Base-by-base conservation (phyloP, 805 yeast species). In the Suhomyces emberorum region DNA sequence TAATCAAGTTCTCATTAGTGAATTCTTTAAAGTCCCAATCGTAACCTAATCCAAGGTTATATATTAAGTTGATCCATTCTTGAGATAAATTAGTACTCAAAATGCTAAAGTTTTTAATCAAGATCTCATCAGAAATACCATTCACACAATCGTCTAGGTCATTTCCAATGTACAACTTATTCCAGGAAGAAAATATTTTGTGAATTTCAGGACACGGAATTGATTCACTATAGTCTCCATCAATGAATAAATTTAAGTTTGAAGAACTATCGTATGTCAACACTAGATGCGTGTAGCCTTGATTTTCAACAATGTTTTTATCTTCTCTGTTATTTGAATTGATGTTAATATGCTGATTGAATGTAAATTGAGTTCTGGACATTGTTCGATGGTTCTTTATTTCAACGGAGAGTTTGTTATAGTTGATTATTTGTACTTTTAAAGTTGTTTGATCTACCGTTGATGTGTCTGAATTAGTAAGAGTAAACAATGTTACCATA, bases 21-120 rank as follows among this genome's bases (percentile, higher is more conserved):
- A 59, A 51, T 7, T 66, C 71, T 29, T 60, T 55, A 35, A 50
- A 75, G 11, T 72, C 60, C 65, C 80, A 79, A n/a, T 59, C 59
- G 28, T 65, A 71, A 0, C 76, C 81, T 15, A 60, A 35, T 0
- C 72, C 71, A 32, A 81, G 51, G 34, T 59, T 59, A 42, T 63
- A 71, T 0, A 79, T 59, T 3, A 75, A 43, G 17, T 61, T 51
- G 1, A 77, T 59, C 86, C 86, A 80, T 38, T 75, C 79, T 27
- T 57, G 53, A 0, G 71, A 54, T 21, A 68, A 58, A 2, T 56
- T 44, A 3, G 48, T 54, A 28, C 63, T 62, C 11, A 76, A 44
- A 0, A 78, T 42, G 9, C 69, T 42, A 2, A 76, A 45, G 40
- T 65, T 76, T 24, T 58, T 54, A 1, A 68, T 22, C 7, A 64